Evolutionary conservation across 2,329 filamentous ascomycete species (phyloP).

Genomic region (Cercospora zeina): DNA sequence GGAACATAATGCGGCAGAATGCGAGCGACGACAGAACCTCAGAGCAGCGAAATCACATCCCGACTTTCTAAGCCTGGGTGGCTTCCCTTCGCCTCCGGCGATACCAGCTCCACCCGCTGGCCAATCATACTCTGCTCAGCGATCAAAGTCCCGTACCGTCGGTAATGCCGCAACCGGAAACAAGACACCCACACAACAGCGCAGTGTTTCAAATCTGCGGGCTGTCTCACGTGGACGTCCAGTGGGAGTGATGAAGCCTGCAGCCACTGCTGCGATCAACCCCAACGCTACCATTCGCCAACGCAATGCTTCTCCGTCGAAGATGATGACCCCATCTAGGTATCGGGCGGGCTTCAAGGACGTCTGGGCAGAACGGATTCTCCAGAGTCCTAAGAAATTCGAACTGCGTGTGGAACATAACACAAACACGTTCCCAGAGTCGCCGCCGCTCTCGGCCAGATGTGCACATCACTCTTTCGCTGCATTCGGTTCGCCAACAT

Average conservation of each 20-base stretch:
- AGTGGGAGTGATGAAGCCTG: constrained; percentile 36
- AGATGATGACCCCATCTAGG: constrained; percentile 58
- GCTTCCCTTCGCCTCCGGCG: constrained; percentile 40
- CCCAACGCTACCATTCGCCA: constrained; percentile 36
- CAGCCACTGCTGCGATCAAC: constrained; percentile 28
- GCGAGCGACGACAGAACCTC: constrained; percentile 44
- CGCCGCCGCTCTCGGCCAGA: constrained; percentile 50
- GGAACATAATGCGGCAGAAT: constrained; percentile 52
- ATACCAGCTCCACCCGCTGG: constrained; percentile 34
- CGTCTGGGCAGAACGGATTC: constrained; percentile 57
- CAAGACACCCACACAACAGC: constrained; percentile 30
- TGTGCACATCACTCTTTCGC: constrained; percentile 42
- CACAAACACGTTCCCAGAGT: constrained; percentile 45
- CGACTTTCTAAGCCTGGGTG: constrained; percentile 42
- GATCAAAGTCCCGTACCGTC: constrained; percentile 29
- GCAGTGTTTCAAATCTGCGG: constrained; percentile 34
- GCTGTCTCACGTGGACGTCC: constrained; percentile 40
- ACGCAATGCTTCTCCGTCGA: constrained; percentile 43
- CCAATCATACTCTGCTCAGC: constrained; percentile 37
- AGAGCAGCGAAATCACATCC: constrained; percentile 38
- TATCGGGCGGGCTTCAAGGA: constrained; percentile 48
- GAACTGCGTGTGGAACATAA: constrained; percentile 50
- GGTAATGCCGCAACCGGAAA: constrained; percentile 37
- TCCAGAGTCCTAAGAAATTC: constrained; percentile 49
- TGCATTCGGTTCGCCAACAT: constrained; percentile 37